These are phyloP conservation scores for Ganoderma leucocontextum DNA, from an alignment of 1,284 basidiomycete species.

Conservation along the genomic window DNA sequence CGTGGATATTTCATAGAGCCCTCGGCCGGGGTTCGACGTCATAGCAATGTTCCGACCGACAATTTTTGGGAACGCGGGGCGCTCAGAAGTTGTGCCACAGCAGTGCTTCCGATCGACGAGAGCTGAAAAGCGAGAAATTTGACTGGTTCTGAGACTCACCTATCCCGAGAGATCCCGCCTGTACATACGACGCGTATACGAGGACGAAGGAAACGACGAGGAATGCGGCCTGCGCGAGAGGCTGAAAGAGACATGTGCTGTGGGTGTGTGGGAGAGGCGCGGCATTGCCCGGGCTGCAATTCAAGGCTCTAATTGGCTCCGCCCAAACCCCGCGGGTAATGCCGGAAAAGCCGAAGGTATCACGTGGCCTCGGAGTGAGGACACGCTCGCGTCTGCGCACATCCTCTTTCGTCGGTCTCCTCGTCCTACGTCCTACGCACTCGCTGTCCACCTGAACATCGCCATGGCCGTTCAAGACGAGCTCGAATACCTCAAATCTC, in stretches of 20 bases:
- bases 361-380: constrained; percentile 10
- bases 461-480: constrained; percentile 72
- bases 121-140: neutral
- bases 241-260: neutral
- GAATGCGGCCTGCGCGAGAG: neutral
- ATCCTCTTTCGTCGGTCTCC: constrained; percentile 24
- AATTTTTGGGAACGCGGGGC: neutral
- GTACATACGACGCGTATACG: neutral
- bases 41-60: neutral
- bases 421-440: constrained; percentile 10
- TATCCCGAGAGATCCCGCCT: neutral
- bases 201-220: neutral
- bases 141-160: neutral
- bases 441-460: constrained; percentile 18
- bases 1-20: neutral
- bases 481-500: constrained; percentile 89
- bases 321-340: constrained; percentile 24
- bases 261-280: neutral
- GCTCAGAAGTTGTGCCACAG: constrained; percentile 1
- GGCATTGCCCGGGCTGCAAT: neutral
- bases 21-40: neutral
- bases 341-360: constrained; percentile 22
- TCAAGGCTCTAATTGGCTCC: too few species aligned
- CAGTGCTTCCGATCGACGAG: too few species aligned
- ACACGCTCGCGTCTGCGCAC: constrained; percentile 18